Evolutionary conservation across 768 basidiomycete genomes (phyloP), one percentile per base, ranked within the genome.

Genomic region (Naganishia vaughanmartiniae): DNA sequence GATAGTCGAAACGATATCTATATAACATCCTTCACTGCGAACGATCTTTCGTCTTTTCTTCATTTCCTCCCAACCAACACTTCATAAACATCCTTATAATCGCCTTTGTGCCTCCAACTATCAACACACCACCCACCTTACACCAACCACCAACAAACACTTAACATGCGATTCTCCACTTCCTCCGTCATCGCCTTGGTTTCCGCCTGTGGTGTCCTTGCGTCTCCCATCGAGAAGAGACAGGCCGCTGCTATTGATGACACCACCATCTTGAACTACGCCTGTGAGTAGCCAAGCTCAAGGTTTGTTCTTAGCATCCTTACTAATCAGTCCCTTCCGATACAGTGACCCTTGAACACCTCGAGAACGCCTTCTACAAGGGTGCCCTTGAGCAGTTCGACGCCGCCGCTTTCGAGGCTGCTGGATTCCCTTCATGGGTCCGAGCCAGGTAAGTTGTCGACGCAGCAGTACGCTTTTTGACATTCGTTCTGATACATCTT

Each of bases 351-450:
- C 76, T 82, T 39, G 80, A 81, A 72, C 78, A 81, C 73, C 77
- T 82, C 73, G 81, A 81, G 74, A 74, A 76, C 71, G 42, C 55
- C 28, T 72, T 72, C 56, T 72, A 72, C 66, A 17, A 11, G 9
- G 31, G 36, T 5, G 82, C 78, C 71, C 82, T 89, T n/a, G 75
- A 72, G 30, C 83, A 84, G 65, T 89, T 87, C 79, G 73, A 73
- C 39, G 74, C 80, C 5, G 84, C 83, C 24, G 88, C 85, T 1
- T 86, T 85, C 74, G 69, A 70, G 28, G 66, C 76, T 45, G 83
- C 82, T 33, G 83, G 83, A 33, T 82, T 75, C 82, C 83, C 58
- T 54, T 81, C 60, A 69, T 86, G 84, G 83, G 85, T 85, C 31
- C 82, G 84, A 63, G 83, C 77, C 0, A 84, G 86, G 67, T 68